A percentile compares a stretch with the other conserved stretches of the same genome.
Conservation (phyloP, 2,329 filamentous ascomycete species). For the Colletotrichum cereale region DNA sequence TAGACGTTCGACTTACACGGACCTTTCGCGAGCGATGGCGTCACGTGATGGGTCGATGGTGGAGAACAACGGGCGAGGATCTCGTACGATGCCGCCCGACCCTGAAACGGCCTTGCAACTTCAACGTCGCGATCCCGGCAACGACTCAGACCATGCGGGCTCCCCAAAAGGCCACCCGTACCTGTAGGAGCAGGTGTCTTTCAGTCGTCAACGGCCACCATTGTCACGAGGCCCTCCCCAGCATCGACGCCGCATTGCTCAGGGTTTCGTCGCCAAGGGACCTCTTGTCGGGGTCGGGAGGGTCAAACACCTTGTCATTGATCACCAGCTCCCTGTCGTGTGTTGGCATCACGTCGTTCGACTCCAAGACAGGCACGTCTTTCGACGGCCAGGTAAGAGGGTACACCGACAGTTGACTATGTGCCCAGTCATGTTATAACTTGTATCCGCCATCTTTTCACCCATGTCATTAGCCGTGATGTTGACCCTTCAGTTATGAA, state of each 20-base stretch:
- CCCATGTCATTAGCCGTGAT: neutral
- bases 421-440: neutral
- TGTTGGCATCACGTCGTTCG: neutral
- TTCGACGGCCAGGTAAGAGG: neutral
- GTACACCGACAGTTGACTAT: too few relatives aligned
- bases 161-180: neutral
- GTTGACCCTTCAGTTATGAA: neutral
- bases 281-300: neutral
- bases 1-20: constrained; percentile 28
- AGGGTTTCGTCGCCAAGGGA: neutral
- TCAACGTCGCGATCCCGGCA: constrained; percentile 1
- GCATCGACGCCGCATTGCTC: neutral
- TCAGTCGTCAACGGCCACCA: neutral
- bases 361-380: neutral
- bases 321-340: constrained; percentile 9
- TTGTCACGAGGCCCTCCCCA: neutral
- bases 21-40: neutral
- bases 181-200: neutral
- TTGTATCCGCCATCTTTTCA: neutral
- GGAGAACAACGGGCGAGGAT: constrained; percentile 27
- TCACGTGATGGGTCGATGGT: constrained; percentile 37
- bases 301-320: constrained; percentile 19
- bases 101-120: constrained; percentile 40
- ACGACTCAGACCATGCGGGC: neutral
- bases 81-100: constrained; percentile 38